phyloP scores from a whole-genome alignment of 441 rosid species.

The Kokia cookei region DNA sequence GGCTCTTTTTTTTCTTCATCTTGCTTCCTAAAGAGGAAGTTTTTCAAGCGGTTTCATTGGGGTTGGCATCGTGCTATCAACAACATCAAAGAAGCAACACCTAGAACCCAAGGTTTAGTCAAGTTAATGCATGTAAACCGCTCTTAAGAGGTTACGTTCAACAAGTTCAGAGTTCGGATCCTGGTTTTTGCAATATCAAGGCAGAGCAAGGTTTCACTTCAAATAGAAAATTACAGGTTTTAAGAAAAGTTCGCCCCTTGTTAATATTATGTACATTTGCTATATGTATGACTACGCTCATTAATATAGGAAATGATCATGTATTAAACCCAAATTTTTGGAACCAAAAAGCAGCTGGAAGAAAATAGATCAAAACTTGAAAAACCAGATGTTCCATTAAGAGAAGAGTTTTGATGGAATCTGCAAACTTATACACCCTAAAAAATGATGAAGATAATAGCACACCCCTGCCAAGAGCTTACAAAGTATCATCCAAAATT shows the following conservation, averaged over 20 bases:
- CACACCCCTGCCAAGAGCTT: slow-evolving; percentile 2
- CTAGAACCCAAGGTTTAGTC: too few species aligned
- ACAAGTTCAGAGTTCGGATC: too few species aligned
- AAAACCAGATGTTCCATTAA: background rate
- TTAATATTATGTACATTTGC: background rate
- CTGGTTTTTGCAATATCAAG: too few species aligned
- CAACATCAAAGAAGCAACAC: too few species aligned
- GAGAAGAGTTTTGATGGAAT: background rate
- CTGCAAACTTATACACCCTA: background rate
- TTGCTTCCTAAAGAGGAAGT: background rate
- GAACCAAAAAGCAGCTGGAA: background rate
- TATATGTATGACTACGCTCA: background rate
- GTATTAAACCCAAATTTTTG: background rate
- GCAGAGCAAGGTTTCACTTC: background rate
- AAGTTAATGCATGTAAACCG: too few species aligned
- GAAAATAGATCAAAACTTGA: background rate
- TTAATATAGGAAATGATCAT: background rate
- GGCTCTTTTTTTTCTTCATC: background rate
- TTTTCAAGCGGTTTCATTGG: background rate
- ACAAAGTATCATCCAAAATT: background rate
- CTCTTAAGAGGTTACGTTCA: too few species aligned
- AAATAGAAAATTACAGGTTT: background rate
- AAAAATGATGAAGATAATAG: background rate
- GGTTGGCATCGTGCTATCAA: too few species aligned
- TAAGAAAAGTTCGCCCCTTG: background rate